Evolutionary conservation across 23 red algal genomes (phyloP).

Genomic region (Gracilaria vermiculophylla): DNA sequence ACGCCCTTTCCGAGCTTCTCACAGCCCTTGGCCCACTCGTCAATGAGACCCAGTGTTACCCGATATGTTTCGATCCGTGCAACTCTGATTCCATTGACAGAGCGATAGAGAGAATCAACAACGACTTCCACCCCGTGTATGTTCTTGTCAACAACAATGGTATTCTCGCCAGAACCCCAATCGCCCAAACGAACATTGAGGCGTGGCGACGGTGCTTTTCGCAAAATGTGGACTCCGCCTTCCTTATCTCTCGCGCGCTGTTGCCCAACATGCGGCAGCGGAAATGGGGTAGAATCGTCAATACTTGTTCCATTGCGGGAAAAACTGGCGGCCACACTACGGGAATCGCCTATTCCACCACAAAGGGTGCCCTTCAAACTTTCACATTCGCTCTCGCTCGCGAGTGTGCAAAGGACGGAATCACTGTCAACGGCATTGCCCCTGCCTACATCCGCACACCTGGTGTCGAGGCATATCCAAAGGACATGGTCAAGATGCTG

Average conservation of each 20-base stretch:
- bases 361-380: slow-evolving; percentile 96
- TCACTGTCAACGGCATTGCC: slow-evolving; percentile 96
- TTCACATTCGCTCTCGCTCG: slow-evolving; percentile 93
- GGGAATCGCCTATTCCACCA: slow-evolving; percentile 91
- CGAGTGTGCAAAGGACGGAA: slow-evolving; percentile 87
- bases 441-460: slow-evolving; percentile 93
- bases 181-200: slow-evolving; percentile 67
- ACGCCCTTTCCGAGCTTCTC: slow-evolving; percentile 81
- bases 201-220: slow-evolving; percentile 92
- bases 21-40: slow-evolving; percentile 70
- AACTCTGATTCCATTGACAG: slow-evolving; percentile 77
- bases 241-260: slow-evolving; percentile 82
- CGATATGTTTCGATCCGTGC: slow-evolving; percentile 95
- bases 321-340: slow-evolving; percentile 98
- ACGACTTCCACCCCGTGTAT: slow-evolving; percentile 89
- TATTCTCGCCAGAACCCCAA: slow-evolving; percentile 71
- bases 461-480: slow-evolving; percentile 85
- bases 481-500: slow-evolving; percentile 93
- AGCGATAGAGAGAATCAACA: slow-evolving; percentile 74
- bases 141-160: slow-evolving; percentile 95
- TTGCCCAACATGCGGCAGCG: slow-evolving; percentile 86
- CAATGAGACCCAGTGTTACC: slow-evolving; percentile 74
- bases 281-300: slow-evolving; percentile 94
- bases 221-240: slow-evolving; percentile 92
- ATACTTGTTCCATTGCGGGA: slow-evolving; percentile 94